These are phyloP conservation scores for Acephala macrosclerotiorum DNA, from an alignment of 2,329 filamentous ascomycete species.

Conservation along the genomic window DNA sequence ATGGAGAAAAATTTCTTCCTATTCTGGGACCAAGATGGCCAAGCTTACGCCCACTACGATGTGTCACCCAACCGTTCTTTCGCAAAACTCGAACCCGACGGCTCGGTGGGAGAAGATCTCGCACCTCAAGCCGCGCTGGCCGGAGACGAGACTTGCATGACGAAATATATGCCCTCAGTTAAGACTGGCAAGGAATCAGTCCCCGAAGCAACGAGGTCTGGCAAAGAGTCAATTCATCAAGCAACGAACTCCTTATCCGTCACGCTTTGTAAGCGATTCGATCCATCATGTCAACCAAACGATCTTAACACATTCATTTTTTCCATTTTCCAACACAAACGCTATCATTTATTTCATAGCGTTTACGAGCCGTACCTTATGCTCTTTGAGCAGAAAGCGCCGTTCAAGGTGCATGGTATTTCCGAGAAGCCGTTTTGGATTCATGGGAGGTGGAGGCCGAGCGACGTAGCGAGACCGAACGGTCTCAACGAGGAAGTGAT, in stretches of 20 bases:
- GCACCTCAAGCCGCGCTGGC: constrained; percentile 43
- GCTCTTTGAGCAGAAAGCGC: constrained; percentile 55
- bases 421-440: constrained; percentile 62
- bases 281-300: constrained; percentile 50
- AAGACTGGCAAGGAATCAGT: constrained; percentile 52
- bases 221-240: constrained; percentile 61
- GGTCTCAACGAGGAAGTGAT: constrained; percentile 21
- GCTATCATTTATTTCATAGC: constrained; percentile 53
- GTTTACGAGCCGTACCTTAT: constrained; percentile 64
- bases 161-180: constrained; percentile 52
- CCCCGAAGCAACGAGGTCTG: constrained; percentile 58
- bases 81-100: constrained; percentile 53
- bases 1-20: constrained; percentile 70
- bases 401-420: constrained; percentile 58
- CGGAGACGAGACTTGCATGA: constrained; percentile 55
- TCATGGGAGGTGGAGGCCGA: constrained; percentile 20
- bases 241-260: constrained; percentile 64
- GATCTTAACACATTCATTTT: constrained; percentile 61
- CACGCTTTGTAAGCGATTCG: constrained; percentile 58
- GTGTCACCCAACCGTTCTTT: constrained; percentile 57
- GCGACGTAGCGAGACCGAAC: constrained; percentile 49
- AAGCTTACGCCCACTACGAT: constrained; percentile 62
- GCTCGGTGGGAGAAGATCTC: constrained; percentile 56
- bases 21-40: constrained; percentile 60
- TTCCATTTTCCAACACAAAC: constrained; percentile 62